Evolutionary conservation across 306 rosid species (phyloP), one percentile per base, ranked within the genome.

Genomic region (Inga oerstediana): DNA sequence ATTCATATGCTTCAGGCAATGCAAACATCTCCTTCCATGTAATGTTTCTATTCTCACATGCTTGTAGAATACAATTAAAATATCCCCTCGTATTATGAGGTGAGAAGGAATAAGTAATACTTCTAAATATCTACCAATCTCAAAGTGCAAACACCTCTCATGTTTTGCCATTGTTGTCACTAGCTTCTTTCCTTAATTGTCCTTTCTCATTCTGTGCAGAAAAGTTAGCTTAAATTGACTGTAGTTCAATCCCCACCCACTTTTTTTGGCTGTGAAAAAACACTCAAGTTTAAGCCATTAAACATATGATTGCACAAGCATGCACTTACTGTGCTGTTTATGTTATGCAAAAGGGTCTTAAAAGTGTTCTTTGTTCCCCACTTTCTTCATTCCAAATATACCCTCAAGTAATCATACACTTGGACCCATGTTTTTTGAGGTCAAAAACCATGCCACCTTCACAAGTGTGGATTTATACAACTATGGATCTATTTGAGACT

Each of bases 401-500:
- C 24, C 46, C 46, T 30, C 20, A 32, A 14, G 10, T 65, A 30
- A 15, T 32, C 71, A 65, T 32, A 14, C 15, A 14, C 10, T 13
- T 32, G 71, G 71, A 65, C 22, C 71, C 71, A 65, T 65, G 71
- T 11, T 2, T 65, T 32, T 39, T 34, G 10, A 32, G 43, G 10
- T 65, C 0, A 34, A 80, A 80, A 80, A 72, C 20, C 62, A 66
- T 77, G 81, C 10, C 72, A 65, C 30, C 68, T 80, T 56, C 68
- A 13, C 49, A 74, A 77, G 54, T 30, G 1, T 14, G 16, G 52
- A 20, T 20, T 75, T 5, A 46, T 22, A 72, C 39, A 39, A 12
- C 7, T 24, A 35, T n/a, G 68, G 78, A 61, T 69, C 82, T 56
- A 81, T 84, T 84, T 81, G 87, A 76, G 80, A 76, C 43, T 24